A percentile compares a stretch with the other conserved stretches of the same genome.
Conservation (phyloP, 176 grass and related monocot genomes). For the barley (Hordeum vulgare) region MorexV3_pseudomolecules_assembly NC_058524.1:16279132-16279631, state of each 20-base stretch:
- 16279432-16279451: neutral
- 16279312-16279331: slow-evolving; percentile 62
- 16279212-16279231: neutral
- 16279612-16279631: neutral
- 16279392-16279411: neutral
- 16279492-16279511: neutral
- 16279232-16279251: slow-evolving; percentile 54
- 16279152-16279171: neutral
- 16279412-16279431: rapidly evolving
- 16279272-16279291: slow-evolving; percentile 41
- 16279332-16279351: slow-evolving; percentile 23
- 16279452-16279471: neutral
- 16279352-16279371: neutral
- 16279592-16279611: neutral
- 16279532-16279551: neutral
- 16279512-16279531: slow-evolving; percentile 16
- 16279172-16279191: too few relatives aligned
- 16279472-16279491: neutral
- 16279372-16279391: neutral
- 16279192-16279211: neutral
- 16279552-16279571: neutral
- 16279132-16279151: neutral
- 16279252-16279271: slow-evolving; percentile 52
- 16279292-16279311: slow-evolving; percentile 51
- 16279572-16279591: neutral